Conservation (phyloP, 768 basidiomycete genomes). For the Infundibulicybe gibba region DNA sequence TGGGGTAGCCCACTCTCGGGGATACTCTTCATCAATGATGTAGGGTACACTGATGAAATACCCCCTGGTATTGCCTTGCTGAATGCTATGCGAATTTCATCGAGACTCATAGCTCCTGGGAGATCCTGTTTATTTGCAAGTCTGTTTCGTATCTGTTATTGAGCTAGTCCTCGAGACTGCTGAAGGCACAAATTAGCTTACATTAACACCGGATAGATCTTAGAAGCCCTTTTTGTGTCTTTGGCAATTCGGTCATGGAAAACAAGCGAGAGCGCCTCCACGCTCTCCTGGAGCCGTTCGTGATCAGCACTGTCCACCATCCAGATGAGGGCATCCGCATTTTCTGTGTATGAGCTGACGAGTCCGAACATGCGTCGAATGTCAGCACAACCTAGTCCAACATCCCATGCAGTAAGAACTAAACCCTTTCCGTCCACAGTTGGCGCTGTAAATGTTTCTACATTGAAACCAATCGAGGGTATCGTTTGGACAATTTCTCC, state of each 20-base stretch:
- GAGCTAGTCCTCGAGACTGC: slow-evolving; percentile 18
- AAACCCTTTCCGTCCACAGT: slow-evolving; percentile 26
- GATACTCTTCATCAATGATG: slow-evolving; percentile 12
- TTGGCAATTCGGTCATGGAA: slow-evolving; percentile 16
- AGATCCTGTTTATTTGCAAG: slow-evolving; percentile 65
- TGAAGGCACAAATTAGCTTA: slow-evolving; percentile 19
- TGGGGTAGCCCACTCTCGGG: slow-evolving; percentile 26
- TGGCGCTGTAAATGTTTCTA: slow-evolving; percentile 45
- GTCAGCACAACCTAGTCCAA: slow-evolving; percentile 50
- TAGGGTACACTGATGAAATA: slow-evolving; percentile 23
- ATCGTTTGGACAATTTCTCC: slow-evolving; percentile 34
- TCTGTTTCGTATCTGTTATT: slow-evolving; percentile 14
- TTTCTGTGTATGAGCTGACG: slow-evolving; percentile 15
- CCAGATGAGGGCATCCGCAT: slow-evolving; percentile 58
- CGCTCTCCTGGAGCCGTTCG: slow-evolving; percentile 47
- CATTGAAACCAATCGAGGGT: slow-evolving; percentile 49
- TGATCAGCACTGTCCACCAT: slow-evolving; percentile 57
- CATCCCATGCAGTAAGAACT: slow-evolving; percentile 58
- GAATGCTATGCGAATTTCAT: slow-evolving; percentile 38
- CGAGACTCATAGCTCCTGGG: slow-evolving; percentile 43
- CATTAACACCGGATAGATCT: slow-evolving; percentile 28
- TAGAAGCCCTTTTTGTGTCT: not conserved
- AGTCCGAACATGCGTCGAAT: slow-evolving; percentile 34
- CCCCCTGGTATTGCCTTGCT: slow-evolving; percentile 23
- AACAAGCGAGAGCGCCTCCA: slow-evolving; percentile 41